Base-by-base conservation (phyloP, 257 asterid genomes). In the Solanum verrucosum region DNA sequence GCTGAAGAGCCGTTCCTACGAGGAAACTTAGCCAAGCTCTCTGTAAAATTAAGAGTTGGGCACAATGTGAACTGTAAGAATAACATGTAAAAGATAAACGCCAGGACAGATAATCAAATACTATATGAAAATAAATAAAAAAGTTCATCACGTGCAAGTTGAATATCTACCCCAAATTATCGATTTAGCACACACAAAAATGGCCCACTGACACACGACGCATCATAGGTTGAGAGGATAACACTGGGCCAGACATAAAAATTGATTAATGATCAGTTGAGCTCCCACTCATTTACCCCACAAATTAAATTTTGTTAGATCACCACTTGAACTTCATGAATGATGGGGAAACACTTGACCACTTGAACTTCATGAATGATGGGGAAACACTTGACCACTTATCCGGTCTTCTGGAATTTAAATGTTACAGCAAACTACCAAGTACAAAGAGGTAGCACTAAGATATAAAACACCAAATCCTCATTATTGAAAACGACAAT, bases 1-100 rank as follows among this genome's bases (percentile, higher is more conserved):
- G 94, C 88, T 37, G 98, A 91, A 38, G 94, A 84, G 74, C 90
- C 92, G 59, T 95, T 89, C 40, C 94, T 89, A 89, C 99, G 92
- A 86, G 99, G 99, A 90, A 93, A 96, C 92, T 97, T 97, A 49
- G 96, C 90, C 93, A 97, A 92, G 89, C 99, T 97, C 92, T 96
- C 99, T 97, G 96, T 9, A 78, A 84, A 92, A 87, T 86, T 42
- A 83, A n/a, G 59, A 74, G 52, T 74, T 7, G 9, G 9, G 49
- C 31, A 21, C 82, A 74, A 74, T 35, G 52, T 21, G 29, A 74
- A 74, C 52, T 4, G 52, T 74, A 33, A 73, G 46, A 46, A 34
- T 18, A 16, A 34, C 27, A 73, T 73, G 81, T 73, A 74, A 74
- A 74, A 35, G 20, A 35, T 20, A 37, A 34, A 33, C 3, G n/a